A percentile compares a stretch with the other conserved stretches of the same genome.
phyloP scores from a whole-genome alignment of 768 basidiomycete genomes.

The Artomyces pyxidatus region DNA sequence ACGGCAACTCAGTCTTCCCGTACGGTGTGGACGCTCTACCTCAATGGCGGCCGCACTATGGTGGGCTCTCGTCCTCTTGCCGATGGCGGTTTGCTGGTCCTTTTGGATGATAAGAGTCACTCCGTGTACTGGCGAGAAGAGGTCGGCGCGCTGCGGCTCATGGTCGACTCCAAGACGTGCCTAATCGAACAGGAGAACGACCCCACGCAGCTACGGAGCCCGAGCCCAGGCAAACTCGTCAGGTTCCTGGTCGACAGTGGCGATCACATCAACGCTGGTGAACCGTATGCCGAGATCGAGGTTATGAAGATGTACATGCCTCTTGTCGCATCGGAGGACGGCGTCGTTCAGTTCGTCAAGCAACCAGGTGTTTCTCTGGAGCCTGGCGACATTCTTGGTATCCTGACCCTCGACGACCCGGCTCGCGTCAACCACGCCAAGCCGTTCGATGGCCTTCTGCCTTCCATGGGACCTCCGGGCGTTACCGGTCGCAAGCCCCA shows the following conservation, averaged over 20 bases:
- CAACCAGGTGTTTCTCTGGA: slow-evolving; percentile 96
- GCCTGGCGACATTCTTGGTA: slow-evolving; percentile 95
- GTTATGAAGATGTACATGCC: slow-evolving; percentile 99
- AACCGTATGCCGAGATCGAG: slow-evolving; percentile 98
- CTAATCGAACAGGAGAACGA: slow-evolving; percentile 99
- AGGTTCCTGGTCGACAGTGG: slow-evolving; percentile 94
- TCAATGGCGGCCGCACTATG: slow-evolving; percentile 90
- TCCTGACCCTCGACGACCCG: slow-evolving; percentile 93
- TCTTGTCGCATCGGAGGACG: slow-evolving; percentile 88
- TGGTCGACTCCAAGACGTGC: slow-evolving; percentile 97
- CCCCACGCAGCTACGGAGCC: slow-evolving; percentile 92
- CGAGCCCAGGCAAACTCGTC: slow-evolving; percentile 93
- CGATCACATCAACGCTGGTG: slow-evolving; percentile 94
- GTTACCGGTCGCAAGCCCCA: slow-evolving; percentile 86
- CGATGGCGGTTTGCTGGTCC: slow-evolving; percentile 88
- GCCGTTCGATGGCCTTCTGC: slow-evolving; percentile 92
- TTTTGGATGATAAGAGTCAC: slow-evolving; percentile 91
- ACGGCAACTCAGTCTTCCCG: slow-evolving; percentile 88
- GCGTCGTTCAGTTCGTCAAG: slow-evolving; percentile 91
- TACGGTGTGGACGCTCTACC: slow-evolving; percentile 87
- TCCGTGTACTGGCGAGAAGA: slow-evolving; percentile 98
- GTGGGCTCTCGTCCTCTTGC: slow-evolving; percentile 90
- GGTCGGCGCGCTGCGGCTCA: slow-evolving; percentile 85
- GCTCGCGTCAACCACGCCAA: slow-evolving; percentile 96
- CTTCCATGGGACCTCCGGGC: slow-evolving; percentile 77